Conservation (phyloP, 768 basidiomycete species). For the Coprinellus aureogranulatus region DNA sequence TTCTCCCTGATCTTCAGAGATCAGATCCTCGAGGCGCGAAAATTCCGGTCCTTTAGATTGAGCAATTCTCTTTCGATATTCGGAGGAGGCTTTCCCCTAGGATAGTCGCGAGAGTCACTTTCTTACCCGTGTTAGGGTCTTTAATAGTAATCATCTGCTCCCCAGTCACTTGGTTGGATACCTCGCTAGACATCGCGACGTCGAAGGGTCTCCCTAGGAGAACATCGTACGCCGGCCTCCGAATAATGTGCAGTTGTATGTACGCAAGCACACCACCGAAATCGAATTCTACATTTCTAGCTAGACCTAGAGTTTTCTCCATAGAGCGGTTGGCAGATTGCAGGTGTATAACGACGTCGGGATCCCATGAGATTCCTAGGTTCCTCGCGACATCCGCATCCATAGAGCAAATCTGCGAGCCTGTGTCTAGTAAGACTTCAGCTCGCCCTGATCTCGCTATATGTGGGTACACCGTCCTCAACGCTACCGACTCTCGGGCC, state of each 20-base stretch:
- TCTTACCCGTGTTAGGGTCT: constrained; percentile 21
- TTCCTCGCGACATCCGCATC: constrained; percentile 10
- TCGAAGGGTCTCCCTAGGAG: constrained; percentile 30
- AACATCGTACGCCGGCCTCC: constrained; percentile 22
- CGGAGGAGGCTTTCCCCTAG: background rate
- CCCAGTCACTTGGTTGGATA: constrained; percentile 16
- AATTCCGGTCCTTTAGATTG: background rate
- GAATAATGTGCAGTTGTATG: constrained; percentile 28
- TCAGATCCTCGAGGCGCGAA: constrained; percentile 16
- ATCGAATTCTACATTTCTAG: constrained; percentile 23
- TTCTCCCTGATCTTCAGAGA: constrained; percentile 10
- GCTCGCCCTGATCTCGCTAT: constrained; percentile 14
- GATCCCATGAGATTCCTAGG: constrained; percentile 19
- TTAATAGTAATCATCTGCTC: constrained; percentile 20
- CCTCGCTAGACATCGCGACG: constrained; percentile 19
- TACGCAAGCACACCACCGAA: constrained; percentile 20
- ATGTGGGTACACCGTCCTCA: constrained; percentile 8
- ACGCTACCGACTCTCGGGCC: constrained; percentile 6
- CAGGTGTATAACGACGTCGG: constrained; percentile 19
- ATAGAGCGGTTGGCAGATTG: constrained; percentile 24
- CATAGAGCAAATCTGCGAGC: constrained; percentile 29
- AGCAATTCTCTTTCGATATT: background rate
- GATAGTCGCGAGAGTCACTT: constrained; percentile 10
- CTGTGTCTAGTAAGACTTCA: constrained; percentile 22
- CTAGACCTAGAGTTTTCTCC: constrained; percentile 23